phyloP scores from a whole-genome alignment of 768 basidiomycete genomes.

The Lactifluus volemus region DNA sequence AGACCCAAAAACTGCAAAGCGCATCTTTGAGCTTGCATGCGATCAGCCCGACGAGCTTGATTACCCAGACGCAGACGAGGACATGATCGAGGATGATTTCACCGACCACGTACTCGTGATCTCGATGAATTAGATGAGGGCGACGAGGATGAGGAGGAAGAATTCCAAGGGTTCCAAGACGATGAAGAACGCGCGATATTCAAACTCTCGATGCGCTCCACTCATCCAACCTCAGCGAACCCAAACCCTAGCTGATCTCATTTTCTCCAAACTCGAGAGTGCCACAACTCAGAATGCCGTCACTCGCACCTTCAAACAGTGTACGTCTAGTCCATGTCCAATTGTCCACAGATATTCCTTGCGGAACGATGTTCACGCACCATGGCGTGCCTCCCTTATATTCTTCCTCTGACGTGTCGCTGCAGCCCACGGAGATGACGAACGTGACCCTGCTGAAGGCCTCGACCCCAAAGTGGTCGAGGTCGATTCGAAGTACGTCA shows the following conservation, averaged over 20 bases:
- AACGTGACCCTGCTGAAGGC: conserved; percentile 71
- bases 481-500: too few relatives aligned
- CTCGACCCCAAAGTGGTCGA: conserved; percentile 90
- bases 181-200: conserved; percentile 55
- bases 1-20: conserved; percentile 73
- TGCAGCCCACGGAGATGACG: conserved; percentile 39
- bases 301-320: conserved; percentile 54
- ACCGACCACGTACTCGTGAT: conserved; percentile 21
- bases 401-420: conserved; percentile 6
- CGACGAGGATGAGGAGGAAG: conserved; percentile 53
- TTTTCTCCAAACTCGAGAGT: conserved; percentile 84
- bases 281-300: conserved; percentile 42
- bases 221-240: conserved; percentile 64
- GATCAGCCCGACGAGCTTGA: conserved; percentile 89
- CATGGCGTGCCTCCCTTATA: neutral
- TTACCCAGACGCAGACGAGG: conserved; percentile 25
- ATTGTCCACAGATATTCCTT: neutral
- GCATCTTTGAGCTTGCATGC: conserved; percentile 86
- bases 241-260: conserved; percentile 92
- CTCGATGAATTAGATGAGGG: conserved; percentile 26
- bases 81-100: conserved; percentile 24
- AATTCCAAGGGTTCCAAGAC: conserved; percentile 32
- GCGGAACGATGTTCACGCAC: neutral
- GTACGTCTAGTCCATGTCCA: conserved; percentile 21
- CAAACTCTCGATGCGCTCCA: conserved; percentile 75